phyloP scores from a whole-genome alignment of 2,329 filamentous ascomycete species.

The Botryotinia narcissicola region DNA sequence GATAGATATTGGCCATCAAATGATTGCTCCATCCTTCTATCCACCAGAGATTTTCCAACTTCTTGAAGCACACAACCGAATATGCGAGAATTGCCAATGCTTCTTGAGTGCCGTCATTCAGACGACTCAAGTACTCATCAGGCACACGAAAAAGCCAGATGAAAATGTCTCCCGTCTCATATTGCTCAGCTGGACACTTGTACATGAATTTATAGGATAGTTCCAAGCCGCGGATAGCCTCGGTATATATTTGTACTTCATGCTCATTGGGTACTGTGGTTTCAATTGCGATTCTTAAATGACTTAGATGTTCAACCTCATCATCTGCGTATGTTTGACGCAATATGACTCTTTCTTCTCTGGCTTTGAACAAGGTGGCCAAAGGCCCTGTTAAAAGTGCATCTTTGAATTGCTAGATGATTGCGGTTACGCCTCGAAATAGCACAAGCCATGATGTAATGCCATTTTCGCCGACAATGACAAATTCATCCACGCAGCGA shows the following conservation, averaged over 20 bases:
- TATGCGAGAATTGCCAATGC: slow-evolving; percentile 40
- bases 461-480: slow-evolving; percentile 36
- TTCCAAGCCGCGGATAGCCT: slow-evolving; percentile 38
- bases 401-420: slow-evolving; percentile 5
- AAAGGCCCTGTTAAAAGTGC: background rate
- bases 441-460: slow-evolving; percentile 40
- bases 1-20: slow-evolving; percentile 36
- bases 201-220: slow-evolving; percentile 34
- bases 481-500: slow-evolving; percentile 36
- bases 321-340: slow-evolving; percentile 6
- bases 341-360: background rate
- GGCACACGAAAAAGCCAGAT: slow-evolving; percentile 41
- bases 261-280: background rate
- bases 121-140: slow-evolving; percentile 39
- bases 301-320: background rate
- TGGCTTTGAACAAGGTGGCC: background rate
- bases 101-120: slow-evolving; percentile 37
- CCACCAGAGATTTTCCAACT: slow-evolving; percentile 39
- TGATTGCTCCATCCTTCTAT: slow-evolving; percentile 39
- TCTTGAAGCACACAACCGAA: slow-evolving; percentile 37
- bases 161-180: slow-evolving; percentile 41
- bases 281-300: slow-evolving; percentile 1
- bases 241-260: background rate
- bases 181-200: slow-evolving; percentile 12
- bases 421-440: slow-evolving; percentile 22